Evolutionary conservation across 805 yeast genomes (phyloP).

Genomic region (Trichomonascus vanleenenianus): DNA sequence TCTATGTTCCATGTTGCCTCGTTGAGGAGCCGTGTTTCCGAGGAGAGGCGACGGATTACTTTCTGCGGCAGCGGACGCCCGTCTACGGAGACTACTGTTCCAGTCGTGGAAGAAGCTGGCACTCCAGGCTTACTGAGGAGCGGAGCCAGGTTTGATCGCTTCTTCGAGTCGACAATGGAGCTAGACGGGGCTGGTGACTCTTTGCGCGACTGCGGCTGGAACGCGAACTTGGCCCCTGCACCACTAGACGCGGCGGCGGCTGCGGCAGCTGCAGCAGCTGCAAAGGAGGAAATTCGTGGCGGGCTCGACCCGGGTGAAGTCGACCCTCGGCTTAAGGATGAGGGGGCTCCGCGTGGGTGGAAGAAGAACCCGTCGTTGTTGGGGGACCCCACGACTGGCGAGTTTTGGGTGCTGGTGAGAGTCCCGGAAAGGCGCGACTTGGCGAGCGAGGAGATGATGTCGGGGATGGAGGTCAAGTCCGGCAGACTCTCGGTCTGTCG

Average conservation of each 20-base stretch:
- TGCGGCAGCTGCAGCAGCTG: neutral
- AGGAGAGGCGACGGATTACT: neutral
- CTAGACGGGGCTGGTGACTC: conserved; percentile 2
- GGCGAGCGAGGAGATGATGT: neutral
- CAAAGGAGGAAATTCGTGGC: neutral
- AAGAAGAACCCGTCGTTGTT: conserved; percentile 9
- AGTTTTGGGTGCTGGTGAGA: neutral
- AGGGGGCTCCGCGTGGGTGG: neutral
- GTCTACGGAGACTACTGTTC: conserved; percentile 1
- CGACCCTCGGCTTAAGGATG: neutral
- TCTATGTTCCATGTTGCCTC: conserved; percentile 69
- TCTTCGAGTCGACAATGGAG: neutral
- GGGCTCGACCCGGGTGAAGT: conserved; percentile 2
- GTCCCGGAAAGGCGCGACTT: neutral
- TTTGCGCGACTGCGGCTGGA: conserved; percentile 8
- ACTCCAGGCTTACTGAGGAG: neutral
- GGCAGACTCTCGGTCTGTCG: too few relatives aligned
- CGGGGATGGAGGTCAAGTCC: conserved; percentile 8
- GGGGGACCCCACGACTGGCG: conserved; percentile 1
- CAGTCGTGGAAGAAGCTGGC: conserved; percentile 3
- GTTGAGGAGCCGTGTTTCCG: conserved; percentile 20
- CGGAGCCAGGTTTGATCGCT: neutral
- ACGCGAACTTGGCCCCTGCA: neutral
- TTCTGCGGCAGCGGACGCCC: neutral
- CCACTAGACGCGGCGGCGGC: neutral